Base-by-base conservation (phyloP, 1,284 basidiomycete genomes). In the Athelia psychrophila region DNA sequence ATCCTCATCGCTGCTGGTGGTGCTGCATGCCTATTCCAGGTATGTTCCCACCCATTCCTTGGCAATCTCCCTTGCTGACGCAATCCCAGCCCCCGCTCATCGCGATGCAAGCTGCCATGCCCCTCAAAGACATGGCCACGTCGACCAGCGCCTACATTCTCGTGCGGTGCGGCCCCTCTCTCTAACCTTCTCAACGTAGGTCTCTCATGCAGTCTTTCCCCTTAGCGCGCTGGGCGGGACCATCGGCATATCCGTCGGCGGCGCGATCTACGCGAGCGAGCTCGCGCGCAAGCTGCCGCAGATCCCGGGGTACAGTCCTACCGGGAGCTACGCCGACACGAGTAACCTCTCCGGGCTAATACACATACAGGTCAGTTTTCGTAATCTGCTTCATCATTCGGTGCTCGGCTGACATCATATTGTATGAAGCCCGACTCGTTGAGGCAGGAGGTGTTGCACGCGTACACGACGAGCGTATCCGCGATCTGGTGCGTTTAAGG, bases 101-200 rank as follows among this genome's bases (percentile, higher is more conserved):
- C 27, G 27, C 27, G 27, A 30, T 30, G 27, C 77, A 78, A 53
- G 72, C 71, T 15, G 66, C 73, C 9, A 78, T 79, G 72, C 77
- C 77, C n/a, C 23, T 72, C 6, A 67, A 67, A 25, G 74, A 77
- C 49, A 74, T 75, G 68, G 85, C 58, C 60, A 72, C 76, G 1
- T 64, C 63, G 24, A 76, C 72, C 3, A 61, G 64, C 1, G 62
- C 70, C 16, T 64, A 68, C 44, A 45, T 63, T 0, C 62, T 76
- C 23, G 19, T 76, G 30, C 64, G 71, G 67, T 69, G 50, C 23
- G 58, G 49, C 5, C 27, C 27, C 27, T 13, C 27, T 13, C 27
- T 30, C 13, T 13, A 30, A 30, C 27, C 27, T 30, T 13, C n/a
- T n/a, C n/a, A n/a, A n/a, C n/a, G n/a, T n/a, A n/a, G n/a, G 13